phyloP scores from a whole-genome alignment of 2,329 filamentous ascomycete genomes.

The Epichloe coenophiala region DNA sequence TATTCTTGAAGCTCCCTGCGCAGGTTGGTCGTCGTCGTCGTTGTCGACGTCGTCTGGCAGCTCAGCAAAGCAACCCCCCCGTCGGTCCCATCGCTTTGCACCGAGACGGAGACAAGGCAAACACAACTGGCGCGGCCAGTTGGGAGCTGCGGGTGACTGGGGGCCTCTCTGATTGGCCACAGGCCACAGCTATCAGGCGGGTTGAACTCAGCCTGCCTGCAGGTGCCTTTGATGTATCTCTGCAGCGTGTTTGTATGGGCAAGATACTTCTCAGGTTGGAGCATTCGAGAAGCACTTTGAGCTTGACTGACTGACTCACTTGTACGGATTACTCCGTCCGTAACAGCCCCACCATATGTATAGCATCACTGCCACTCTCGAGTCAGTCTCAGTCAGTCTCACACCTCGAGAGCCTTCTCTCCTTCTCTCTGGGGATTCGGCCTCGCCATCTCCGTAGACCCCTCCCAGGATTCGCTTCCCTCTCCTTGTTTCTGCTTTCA shows the following conservation, averaged over 20 bases:
- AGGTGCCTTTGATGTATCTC: background rate
- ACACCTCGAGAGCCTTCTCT: background rate
- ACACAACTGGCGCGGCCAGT: conserved; percentile 14
- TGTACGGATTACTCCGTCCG: no score
- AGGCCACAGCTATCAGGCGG: conserved; percentile 6
- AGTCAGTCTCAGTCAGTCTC: no score
- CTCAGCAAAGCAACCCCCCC: background rate
- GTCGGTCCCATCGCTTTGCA: background rate
- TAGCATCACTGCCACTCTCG: background rate
- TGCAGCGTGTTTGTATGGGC: background rate
- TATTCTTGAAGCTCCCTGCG: background rate
- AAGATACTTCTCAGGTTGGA: background rate
- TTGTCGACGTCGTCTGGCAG: background rate
- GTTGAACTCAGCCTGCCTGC: conserved; percentile 1
- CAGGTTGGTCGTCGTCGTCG: background rate
- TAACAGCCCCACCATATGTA: background rate
- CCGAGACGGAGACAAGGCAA: conserved; percentile 11
- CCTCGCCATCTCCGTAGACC: background rate
- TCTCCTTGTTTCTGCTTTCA: background rate
- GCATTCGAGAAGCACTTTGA: conserved; percentile 4
- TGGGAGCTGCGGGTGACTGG: background rate
- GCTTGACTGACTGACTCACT: background rate
- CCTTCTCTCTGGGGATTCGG: background rate
- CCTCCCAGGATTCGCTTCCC: background rate
- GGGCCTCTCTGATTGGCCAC: conserved; percentile 5